These are phyloP conservation scores for Aspergillus sp. DNA, from an alignment of 2,329 filamentous ascomycete genomes.

Conservation along the genomic window DNA sequence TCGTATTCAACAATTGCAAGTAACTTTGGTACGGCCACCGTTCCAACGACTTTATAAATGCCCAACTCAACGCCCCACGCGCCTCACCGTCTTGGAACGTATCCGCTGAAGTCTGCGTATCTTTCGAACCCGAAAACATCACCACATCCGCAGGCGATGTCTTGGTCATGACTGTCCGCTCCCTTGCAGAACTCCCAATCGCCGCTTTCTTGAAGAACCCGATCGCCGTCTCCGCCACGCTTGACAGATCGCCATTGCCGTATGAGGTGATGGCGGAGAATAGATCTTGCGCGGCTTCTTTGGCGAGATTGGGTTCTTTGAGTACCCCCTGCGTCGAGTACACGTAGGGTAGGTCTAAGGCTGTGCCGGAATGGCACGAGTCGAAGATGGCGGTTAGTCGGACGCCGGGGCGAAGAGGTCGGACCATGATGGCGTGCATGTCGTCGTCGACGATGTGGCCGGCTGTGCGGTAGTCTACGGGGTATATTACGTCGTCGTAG, in stretches of 20 bases:
- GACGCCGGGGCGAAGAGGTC: conserved; percentile 75
- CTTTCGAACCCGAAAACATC: conserved; percentile 96
- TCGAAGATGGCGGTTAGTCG: conserved; percentile 65
- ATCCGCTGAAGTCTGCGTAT: conserved; percentile 82
- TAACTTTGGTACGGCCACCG: conserved; percentile 93
- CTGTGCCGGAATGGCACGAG: conserved; percentile 61
- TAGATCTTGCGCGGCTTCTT: conserved; percentile 59
- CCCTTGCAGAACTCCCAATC: conserved; percentile 66
- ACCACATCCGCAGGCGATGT: conserved; percentile 92
- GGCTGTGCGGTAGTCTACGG: conserved; percentile 61
- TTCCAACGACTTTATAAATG: conserved; percentile 82
- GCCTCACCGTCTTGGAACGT: conserved; percentile 82
- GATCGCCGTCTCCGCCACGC: conserved; percentile 73
- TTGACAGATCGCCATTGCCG: conserved; percentile 71
- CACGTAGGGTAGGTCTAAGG: conserved; percentile 61
- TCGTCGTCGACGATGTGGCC: conserved; percentile 73
- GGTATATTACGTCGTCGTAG: conserved; percentile 72
- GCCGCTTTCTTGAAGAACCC: conserved; percentile 83
- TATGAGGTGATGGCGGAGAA: conserved; percentile 66
- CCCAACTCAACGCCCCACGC: conserved; percentile 95
- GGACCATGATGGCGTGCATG: conserved; percentile 71
- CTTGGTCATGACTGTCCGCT: conserved; percentile 77
- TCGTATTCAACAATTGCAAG: conserved; percentile 85
- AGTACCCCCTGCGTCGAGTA: conserved; percentile 61
- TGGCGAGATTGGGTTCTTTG: conserved; percentile 62